phyloP scores from a whole-genome alignment of 2,329 filamentous ascomycete species.

The Calonectria pteridis region DNA sequence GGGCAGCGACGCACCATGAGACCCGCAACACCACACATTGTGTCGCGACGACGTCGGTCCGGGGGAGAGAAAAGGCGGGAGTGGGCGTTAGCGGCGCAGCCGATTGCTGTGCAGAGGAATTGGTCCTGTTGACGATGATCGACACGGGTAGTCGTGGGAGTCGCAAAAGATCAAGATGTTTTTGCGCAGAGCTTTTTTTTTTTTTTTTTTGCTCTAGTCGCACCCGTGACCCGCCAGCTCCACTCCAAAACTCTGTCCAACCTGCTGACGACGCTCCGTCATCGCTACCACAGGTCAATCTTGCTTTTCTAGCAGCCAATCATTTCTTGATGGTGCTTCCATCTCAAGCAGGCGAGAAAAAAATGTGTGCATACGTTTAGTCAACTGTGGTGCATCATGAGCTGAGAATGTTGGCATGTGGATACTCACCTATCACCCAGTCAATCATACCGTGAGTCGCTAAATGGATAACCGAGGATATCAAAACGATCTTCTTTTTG shows the following conservation, averaged over 20 bases:
- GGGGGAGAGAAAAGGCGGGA: neutral
- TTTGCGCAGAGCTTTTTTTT: neutral
- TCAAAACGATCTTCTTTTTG: neutral
- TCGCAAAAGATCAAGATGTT: neutral
- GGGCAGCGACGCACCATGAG: neutral
- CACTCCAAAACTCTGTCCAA: neutral
- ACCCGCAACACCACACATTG: neutral
- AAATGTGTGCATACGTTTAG: neutral
- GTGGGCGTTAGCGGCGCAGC: constrained; percentile 15
- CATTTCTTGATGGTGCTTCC: neutral
- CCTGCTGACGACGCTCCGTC: neutral
- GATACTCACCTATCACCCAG: neutral
- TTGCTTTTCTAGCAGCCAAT: neutral
- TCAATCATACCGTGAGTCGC: neutral
- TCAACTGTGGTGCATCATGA: neutral
- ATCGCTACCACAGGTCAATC: neutral
- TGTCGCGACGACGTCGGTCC: neutral
- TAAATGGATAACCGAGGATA: neutral
- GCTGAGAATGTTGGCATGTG: neutral
- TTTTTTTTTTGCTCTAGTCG: neutral
- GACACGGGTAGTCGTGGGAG: neutral
- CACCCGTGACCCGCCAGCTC: neutral
- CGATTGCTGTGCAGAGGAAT: neutral
- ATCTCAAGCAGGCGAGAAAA: neutral
- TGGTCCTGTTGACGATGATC: neutral